Evolutionary conservation across 1,284 basidiomycete genomes (phyloP), one percentile per base, ranked within the genome.

Genomic region (Ustilago trichophora): DNA sequence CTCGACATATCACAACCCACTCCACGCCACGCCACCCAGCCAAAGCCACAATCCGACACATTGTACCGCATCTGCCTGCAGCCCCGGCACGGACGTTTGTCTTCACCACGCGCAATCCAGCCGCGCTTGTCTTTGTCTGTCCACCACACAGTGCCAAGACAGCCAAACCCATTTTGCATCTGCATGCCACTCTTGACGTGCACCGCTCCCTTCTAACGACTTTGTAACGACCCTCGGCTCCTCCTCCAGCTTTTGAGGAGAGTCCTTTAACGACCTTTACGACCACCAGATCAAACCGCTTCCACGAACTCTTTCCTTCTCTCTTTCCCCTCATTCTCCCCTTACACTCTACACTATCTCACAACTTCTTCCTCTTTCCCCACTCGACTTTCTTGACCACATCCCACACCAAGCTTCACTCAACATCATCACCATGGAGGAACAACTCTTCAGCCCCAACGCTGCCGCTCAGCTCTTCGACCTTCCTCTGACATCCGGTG

Each of bases 381-480:
- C n/a, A n/a, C n/a, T n/a, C n/a, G n/a, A n/a, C n/a, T n/a, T n/a
- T n/a, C n/a, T n/a, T n/a, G n/a, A n/a, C n/a, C n/a, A n/a, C n/a
- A n/a, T n/a, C n/a, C n/a, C n/a, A n/a, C n/a, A n/a, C 7, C 21
- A 7, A 12, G 15, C 27, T 25, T 2, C 37, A 45, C 21, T 42
- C 13, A 35, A 21, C 9, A 25, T 22, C 19, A 18, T 42, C 46
- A 45, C 31, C 27, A 72, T 72, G 70, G 70, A 68, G 34, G 70
- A 72, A 18, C 65, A 69, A 41, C 67, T 69, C 34, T 72, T 72
- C 49, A 65, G 56, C 41, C 56, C 54, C 36, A 68, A 37, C 45
- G 34, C 50, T 25, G 47, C 59, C 12, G 47, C 55, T 16, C 52
- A 65, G 21, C 57, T 58, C 36, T 67, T 72, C 48, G 64, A 72